phyloP scores from a whole-genome alignment of 345 rosid genomes.

The Angophora floribunda region DNA sequence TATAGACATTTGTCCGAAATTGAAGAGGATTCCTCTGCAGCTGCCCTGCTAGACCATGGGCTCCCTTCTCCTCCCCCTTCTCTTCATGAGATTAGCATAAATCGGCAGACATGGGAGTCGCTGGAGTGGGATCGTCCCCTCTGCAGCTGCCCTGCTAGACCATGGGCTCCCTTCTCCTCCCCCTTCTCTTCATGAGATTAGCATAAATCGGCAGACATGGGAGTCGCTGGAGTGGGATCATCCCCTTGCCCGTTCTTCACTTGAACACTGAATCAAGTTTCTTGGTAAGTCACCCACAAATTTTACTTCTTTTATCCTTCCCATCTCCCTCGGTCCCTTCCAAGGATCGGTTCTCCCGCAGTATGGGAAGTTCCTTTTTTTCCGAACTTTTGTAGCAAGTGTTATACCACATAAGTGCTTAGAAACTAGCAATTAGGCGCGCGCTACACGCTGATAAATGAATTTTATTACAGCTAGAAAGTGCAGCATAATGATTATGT shows the following conservation, averaged over 20 bases:
- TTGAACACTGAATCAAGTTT: background rate
- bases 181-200: background rate
- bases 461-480: background rate
- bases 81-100: background rate
- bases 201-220: background rate
- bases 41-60: background rate
- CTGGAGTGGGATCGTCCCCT: slow-evolving; percentile 8
- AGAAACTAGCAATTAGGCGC: background rate
- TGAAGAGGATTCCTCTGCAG: slow-evolving; percentile 6
- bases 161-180: background rate
- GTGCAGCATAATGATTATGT: background rate
- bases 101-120: background rate
- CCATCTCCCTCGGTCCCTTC: background rate
- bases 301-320: background rate
- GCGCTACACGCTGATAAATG: background rate
- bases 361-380: background rate
- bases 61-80: background rate
- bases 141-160: background rate
- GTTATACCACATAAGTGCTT: background rate
- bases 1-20: background rate
- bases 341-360: background rate
- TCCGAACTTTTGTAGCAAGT: background rate
- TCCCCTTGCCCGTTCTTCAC: background rate
- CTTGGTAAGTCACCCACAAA: background rate
- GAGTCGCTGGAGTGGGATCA: slow-evolving; percentile 7